Conservation (phyloP, 306 rosid species). For the Acmispon strigosus region DNA sequence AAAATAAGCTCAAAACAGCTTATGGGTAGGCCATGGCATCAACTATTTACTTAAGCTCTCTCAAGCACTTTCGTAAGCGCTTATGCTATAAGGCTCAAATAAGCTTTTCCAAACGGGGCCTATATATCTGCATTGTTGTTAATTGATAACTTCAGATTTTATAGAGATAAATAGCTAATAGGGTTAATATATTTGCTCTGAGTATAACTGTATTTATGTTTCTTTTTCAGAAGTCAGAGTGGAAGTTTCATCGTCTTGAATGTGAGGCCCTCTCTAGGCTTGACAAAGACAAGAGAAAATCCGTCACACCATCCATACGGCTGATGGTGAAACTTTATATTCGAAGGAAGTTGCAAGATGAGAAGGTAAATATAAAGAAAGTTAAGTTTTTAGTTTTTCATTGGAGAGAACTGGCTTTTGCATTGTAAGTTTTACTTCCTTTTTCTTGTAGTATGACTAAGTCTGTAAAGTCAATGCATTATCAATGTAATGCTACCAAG, state of each 20-base stretch:
- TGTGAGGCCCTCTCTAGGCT: constrained; percentile 67
- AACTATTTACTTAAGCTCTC: too few species aligned
- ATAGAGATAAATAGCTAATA: background rate
- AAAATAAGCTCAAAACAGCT: too few species aligned
- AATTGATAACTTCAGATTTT: background rate
- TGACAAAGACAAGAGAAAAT: constrained; percentile 45
- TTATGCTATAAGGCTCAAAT: too few species aligned
- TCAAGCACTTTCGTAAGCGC: too few species aligned
- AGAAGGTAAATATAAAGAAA: constrained; percentile 41
- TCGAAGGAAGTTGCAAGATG: constrained; percentile 62
- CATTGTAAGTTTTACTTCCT: background rate
- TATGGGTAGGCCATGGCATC: too few species aligned
- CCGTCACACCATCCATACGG: constrained; percentile 79
- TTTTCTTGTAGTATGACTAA: background rate
- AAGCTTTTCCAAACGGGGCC: too few species aligned
- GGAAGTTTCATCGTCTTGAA: constrained; percentile 93
- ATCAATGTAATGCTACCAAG: background rate
- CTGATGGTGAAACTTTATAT: constrained; percentile 72
- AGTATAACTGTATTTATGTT: background rate
- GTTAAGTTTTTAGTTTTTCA: background rate
- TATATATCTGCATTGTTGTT: background rate
- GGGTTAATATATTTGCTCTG: background rate
- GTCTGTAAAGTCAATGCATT: background rate
- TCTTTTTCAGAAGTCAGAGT: constrained; percentile 58
- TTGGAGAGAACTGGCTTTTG: background rate